Evolutionary conservation across 2,329 filamentous ascomycete species (phyloP), one percentile per base, ranked within the genome.

Genomic region (Cordyceps cicadae): DNA sequence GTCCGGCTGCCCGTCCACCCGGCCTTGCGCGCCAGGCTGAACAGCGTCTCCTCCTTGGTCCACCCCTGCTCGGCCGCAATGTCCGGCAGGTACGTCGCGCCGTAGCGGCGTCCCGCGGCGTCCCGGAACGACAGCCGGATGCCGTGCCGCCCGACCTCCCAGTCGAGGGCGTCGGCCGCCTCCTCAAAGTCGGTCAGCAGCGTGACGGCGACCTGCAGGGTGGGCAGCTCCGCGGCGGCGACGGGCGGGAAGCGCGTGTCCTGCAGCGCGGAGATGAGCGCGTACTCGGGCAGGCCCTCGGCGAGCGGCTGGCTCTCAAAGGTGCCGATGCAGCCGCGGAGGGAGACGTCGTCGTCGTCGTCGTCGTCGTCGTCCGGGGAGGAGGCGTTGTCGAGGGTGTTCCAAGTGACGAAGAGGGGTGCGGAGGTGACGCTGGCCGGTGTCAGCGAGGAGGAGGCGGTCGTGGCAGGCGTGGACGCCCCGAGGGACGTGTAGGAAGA

Each of bases 391-490:
- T 66, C 69, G 59, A 91, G 67, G 0, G 84, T 90, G 76, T 97
- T 96, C 92, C 93, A 97, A 8, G 92, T 96, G 52, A 99, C 90
- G 72, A 97, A 97, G 45, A 97, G 81, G 0, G 93, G 93, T 64
- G 87, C 85, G 48, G 83, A 80, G 61, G 74, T 74, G 66, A 65
- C 46, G 64, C 66, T 62, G 65, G 68, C 68, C 63, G 70, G 70
- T 50, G 68, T 65, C 54, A 43, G 65, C 11, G 34, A 37, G 43
- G 52, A 65, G 62, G 41, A 68, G 9, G 77, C 78, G 9, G 77
- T 77, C 2, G 74, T 78, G 32, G 70, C 74, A 2, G 78, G 72
- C 32, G 76, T 77, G 60, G 74, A 70, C 52, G 71, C 64, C 24
- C 75, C 71, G 29, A 54, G 41, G 7, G 58, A 60, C 9, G 75